Percentiles rank a stretch among this genome's conserved stretches.
These are phyloP conservation scores for Sparassis latifolia DNA, from an alignment of 1,284 basidiomycete genomes.

Conservation along the genomic window DNA sequence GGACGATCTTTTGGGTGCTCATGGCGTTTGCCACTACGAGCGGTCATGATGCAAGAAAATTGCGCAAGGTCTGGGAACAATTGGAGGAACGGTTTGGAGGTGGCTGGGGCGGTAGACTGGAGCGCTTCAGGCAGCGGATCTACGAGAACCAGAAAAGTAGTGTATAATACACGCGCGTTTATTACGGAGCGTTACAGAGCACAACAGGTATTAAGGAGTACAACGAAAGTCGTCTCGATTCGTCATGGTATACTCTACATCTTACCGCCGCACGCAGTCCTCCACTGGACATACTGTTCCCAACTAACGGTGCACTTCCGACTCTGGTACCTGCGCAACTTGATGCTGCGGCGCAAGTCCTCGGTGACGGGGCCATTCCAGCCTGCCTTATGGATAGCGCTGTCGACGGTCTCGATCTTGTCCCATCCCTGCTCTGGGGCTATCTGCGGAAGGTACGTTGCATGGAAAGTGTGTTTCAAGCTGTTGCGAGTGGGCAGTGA, in stretches of 20 bases:
- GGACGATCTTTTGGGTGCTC: conserved; percentile 59
- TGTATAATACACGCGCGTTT: not conserved
- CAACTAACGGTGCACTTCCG: conserved; percentile 66
- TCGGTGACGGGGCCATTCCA: conserved; percentile 82
- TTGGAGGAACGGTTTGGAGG: conserved; percentile 47
- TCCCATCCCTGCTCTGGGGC: conserved; percentile 92
- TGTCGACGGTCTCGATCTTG: conserved; percentile 83
- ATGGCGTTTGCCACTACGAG: conserved; percentile 54
- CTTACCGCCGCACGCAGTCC: conserved; percentile 39
- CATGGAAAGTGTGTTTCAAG: conserved; percentile 62
- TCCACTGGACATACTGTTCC: conserved; percentile 76
- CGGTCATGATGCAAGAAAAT: conserved; percentile 35
- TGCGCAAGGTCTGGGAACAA: conserved; percentile 49
- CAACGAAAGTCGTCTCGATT: not conserved
- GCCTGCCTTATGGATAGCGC: conserved; percentile 89
- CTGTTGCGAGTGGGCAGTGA: conserved; percentile 46
- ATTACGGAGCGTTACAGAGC: not conserved
- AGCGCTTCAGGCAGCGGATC: conserved; percentile 19
- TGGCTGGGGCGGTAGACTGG: conserved; percentile 45
- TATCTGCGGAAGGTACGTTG: conserved; percentile 94
- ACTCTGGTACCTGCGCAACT: conserved; percentile 83
- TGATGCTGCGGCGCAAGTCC: conserved; percentile 71
- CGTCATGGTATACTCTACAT: conserved; percentile 10
- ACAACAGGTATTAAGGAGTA: not conserved
- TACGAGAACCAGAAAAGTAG: conserved; percentile 10